phyloP scores from a whole-genome alignment of 495 filamentous ascomycete species.

The Xylaria cubensis region DNA sequence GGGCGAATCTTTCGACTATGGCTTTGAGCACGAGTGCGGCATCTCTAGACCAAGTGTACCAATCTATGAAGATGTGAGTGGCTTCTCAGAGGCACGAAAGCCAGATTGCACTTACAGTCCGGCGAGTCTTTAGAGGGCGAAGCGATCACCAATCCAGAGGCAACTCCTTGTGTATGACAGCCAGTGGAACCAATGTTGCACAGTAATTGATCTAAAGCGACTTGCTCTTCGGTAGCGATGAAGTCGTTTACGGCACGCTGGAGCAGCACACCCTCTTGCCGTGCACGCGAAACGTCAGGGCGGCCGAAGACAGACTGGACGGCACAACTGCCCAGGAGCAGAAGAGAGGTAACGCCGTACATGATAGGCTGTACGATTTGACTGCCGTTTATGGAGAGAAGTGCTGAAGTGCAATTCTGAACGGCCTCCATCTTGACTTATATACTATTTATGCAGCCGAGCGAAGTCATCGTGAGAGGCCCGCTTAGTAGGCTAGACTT shows the following conservation, averaged over 20 bases:
- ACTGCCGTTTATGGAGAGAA: conserved; percentile 37
- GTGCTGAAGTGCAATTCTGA: conserved; percentile 26
- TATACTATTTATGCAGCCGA: conserved; percentile 1
- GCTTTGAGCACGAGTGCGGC: conserved; percentile 68
- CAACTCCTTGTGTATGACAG: conserved; percentile 52
- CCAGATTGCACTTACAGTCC: conserved; percentile 58
- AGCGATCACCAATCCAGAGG: conserved; percentile 65
- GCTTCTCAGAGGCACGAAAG: conserved; percentile 6
- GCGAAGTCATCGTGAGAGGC: conserved; percentile 17
- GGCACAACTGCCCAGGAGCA: conserved; percentile 54
- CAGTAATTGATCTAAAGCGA: conserved; percentile 59
- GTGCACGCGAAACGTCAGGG: conserved; percentile 41
- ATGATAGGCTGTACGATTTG: conserved; percentile 50
- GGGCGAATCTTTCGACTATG: conserved; percentile 64
- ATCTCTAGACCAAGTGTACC: conserved; percentile 77
- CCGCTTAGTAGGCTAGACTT: conserved; percentile 22
- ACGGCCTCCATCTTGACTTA: conserved; percentile 36
- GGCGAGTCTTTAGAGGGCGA: conserved; percentile 64
- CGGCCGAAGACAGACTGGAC: conserved; percentile 54
- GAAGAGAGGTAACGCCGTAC: conserved; percentile 50
- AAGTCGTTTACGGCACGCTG: conserved; percentile 60
- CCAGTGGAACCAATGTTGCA: conserved; percentile 67
- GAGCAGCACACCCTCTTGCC: conserved; percentile 48
- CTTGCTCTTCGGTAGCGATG: conserved; percentile 60
- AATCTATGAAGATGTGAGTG: conserved; percentile 45